Evolutionary conservation across 2,329 filamentous ascomycete species (phyloP).

Genomic region (Colletotrichum phormii): DNA sequence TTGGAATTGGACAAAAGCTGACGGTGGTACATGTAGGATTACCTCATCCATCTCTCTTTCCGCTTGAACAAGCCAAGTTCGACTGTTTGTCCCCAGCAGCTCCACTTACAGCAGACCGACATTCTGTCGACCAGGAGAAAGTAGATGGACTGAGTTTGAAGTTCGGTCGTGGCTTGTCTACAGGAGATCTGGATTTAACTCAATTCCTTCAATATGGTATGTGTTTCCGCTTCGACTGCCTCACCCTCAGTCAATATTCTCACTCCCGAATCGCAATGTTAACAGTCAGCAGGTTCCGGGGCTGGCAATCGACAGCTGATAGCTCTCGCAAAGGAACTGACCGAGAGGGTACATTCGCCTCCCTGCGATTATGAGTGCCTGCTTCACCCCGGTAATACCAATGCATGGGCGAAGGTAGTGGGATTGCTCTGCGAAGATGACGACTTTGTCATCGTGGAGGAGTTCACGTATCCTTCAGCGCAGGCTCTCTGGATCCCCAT

Average conservation of each 20-base stretch:
- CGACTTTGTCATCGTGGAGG: constrained; percentile 45
- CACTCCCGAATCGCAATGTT: background rate
- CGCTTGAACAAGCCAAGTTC: constrained; percentile 37
- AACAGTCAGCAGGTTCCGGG: background rate
- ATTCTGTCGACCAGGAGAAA: background rate
- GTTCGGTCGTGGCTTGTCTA: background rate
- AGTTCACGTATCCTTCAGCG: constrained; percentile 46
- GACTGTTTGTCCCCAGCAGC: constrained; percentile 26
- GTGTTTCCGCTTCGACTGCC: background rate
- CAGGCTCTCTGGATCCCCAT: constrained; percentile 46
- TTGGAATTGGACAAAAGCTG: too few relatives aligned
- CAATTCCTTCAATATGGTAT: background rate
- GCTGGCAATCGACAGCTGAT: constrained; percentile 38
- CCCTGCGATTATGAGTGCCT: constrained; percentile 41
- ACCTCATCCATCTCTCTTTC: constrained; percentile 45
- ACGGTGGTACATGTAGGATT: constrained; percentile 32
- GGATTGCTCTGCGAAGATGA: constrained; percentile 43
- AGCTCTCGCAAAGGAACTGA: constrained; percentile 37
- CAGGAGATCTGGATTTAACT: background rate
- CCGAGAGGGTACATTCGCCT: constrained; percentile 39
- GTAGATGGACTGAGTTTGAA: constrained; percentile 24
- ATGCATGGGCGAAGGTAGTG: constrained; percentile 47
- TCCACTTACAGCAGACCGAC: background rate
- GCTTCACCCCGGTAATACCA: constrained; percentile 45
- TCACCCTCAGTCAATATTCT: background rate